Evolutionary conservation across 768 basidiomycete species (phyloP), one percentile per base, ranked within the genome.

Genomic region (Lentinus brumalis): DNA sequence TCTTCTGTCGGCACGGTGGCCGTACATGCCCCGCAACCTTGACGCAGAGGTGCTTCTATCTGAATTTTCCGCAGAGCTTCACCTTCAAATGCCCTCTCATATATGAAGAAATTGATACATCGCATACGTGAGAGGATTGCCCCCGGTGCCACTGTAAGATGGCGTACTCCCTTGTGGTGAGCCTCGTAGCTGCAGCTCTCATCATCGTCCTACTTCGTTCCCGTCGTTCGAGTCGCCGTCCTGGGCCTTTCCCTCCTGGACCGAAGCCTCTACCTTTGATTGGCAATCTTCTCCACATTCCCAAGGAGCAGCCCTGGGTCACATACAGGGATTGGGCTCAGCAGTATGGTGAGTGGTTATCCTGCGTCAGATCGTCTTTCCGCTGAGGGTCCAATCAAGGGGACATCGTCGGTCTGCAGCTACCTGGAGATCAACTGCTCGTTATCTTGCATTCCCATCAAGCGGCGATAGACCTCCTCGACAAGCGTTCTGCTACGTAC

Each of bases 401-500:
- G 6, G 52, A 53, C 14, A 18, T 69, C 12, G 51, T 70, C n/a
- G 64, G 69, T 51, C 56, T 70, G 11, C 59, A 62, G 44, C 53
- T 68, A 30, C 59, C 65, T 4, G 52, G 38, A 9, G 21, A 35
- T n/a, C 60, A 56, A 15, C 42, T 63, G 8, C 42, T 70, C 30
- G 59, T 75, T 11, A 51, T 75, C 44, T 59, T 75, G 35, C 72
- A 73, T 55, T 66, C 68, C 31, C 60, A 65, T 11, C 64, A 72
- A 39, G 71, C 66, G n/a, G 73, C 70, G 0, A 55, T 53, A 7
- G 74, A 75, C 30, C 66, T 75, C 14, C 66, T 74, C 4, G 74
- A 75, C 29, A 61, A 67, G 50, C 66, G 71, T 7, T 65, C 71
- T 9, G 52, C 61, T 9, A 71, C 71, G n/a, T 75, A 75, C 50